These are phyloP conservation scores for Hamamelis virginiana DNA, from an alignment of 164 flowering plant species.

Conservation along the genomic window DNA sequence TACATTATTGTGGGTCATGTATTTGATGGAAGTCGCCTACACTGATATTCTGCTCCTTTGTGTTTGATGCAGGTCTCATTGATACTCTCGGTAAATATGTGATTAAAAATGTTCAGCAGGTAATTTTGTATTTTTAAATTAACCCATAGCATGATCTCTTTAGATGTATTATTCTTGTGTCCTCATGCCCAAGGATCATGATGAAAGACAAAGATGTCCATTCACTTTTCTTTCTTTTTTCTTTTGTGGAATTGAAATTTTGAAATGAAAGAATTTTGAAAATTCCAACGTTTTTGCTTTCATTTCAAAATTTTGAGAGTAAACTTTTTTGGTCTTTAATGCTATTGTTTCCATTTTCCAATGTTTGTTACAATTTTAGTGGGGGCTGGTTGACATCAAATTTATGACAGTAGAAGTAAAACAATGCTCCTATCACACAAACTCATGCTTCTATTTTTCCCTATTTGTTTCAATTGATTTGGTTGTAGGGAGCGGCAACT, in stretches of 20 bases:
- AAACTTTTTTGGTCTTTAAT: too few species aligned
- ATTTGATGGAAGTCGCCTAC: neutral
- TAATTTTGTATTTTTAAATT: slow-evolving; percentile 5
- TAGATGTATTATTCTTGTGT: too few species aligned
- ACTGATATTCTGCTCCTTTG: neutral
- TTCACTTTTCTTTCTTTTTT: neutral
- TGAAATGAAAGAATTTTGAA: too few species aligned
- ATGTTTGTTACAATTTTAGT: too few species aligned
- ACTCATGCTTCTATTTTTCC: neutral
- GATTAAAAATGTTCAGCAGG: slow-evolving; percentile 46
- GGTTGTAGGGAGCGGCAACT: slow-evolving; percentile 58
- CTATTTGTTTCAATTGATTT: neutral
- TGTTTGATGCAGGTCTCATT: slow-evolving; percentile 32
- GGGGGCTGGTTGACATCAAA: too few species aligned
- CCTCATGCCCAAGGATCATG: too few species aligned
- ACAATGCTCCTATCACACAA: too few species aligned
- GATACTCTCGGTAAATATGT: slow-evolving; percentile 29
- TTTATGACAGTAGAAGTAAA: too few species aligned
- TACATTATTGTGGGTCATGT: neutral
- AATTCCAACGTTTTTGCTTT: too few species aligned
- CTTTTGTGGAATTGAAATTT: neutral
- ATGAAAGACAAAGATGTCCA: neutral
- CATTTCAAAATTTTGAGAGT: too few species aligned
- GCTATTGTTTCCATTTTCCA: too few species aligned
- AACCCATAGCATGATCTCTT: too few species aligned